Conservation (phyloP, 192 early-diverging fungal species). For the Umbelopsis sp. region DNA sequence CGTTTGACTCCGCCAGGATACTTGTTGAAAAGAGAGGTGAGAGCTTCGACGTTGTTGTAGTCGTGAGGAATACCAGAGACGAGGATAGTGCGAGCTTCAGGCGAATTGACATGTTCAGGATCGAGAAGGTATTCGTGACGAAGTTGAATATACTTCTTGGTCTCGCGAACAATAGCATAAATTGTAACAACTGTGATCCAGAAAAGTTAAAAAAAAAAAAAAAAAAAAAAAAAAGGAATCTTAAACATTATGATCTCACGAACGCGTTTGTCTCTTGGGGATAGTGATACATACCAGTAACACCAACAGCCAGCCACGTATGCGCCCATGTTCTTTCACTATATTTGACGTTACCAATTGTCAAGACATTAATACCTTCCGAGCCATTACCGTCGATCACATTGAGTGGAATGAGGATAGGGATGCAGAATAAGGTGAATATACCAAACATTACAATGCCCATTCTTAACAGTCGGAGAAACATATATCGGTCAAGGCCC, state of each 20-base stretch:
- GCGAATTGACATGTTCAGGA: slow-evolving; percentile 45
- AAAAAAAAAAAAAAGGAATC: too few relatives aligned
- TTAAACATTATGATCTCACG: too few relatives aligned
- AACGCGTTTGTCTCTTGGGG: too few relatives aligned
- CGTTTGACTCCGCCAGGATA: slow-evolving; percentile 73
- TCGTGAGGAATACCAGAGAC: slow-evolving; percentile 69
- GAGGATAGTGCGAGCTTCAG: slow-evolving; percentile 65
- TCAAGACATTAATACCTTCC: slow-evolving; percentile 59
- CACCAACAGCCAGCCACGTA: slow-evolving; percentile 52
- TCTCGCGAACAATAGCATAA: slow-evolving; percentile 59
- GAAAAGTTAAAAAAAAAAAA: too few relatives aligned
- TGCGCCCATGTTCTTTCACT: slow-evolving; percentile 71
- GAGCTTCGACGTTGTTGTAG: slow-evolving; percentile 48
- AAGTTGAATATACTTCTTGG: slow-evolving; percentile 59
- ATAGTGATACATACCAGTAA: slow-evolving; percentile 50
- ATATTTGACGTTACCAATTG: slow-evolving; percentile 71
- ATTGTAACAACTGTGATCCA: slow-evolving; percentile 39
- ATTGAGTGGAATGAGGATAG: slow-evolving; percentile 74
- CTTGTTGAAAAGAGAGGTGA: slow-evolving; percentile 55
- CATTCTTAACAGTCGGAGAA: slow-evolving; percentile 70
- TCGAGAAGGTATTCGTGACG: slow-evolving; percentile 65
- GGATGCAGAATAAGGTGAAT: slow-evolving; percentile 56
- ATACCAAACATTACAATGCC: slow-evolving; percentile 65
- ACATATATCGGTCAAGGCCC: slow-evolving; percentile 80
- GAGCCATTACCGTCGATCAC: slow-evolving; percentile 45